These are phyloP conservation scores for Helotiales sp. DNA, from an alignment of 2,329 filamentous ascomycete genomes.

Conservation along the genomic window DNA sequence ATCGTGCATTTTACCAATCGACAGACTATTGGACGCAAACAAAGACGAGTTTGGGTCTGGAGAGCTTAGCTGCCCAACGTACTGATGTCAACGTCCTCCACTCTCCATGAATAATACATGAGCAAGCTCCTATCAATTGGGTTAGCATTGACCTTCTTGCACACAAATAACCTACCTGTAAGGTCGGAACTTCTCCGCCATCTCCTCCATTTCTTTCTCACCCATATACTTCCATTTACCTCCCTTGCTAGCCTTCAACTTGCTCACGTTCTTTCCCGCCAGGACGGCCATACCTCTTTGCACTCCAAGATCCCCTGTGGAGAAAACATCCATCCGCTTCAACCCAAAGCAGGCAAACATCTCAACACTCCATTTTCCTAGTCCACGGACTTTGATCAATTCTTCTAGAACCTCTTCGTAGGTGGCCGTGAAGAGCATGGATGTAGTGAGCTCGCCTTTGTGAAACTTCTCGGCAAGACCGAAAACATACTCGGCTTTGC, in stretches of 20 bases:
- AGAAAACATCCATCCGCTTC: slow-evolving; percentile 93
- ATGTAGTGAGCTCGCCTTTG: slow-evolving; percentile 73
- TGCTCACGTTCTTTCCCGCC: slow-evolving; percentile 79
- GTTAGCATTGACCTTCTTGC: slow-evolving; percentile 24
- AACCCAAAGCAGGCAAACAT: slow-evolving; percentile 98
- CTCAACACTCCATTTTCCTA: slow-evolving; percentile 91
- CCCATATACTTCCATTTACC: slow-evolving; percentile 99
- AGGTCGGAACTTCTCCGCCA: slow-evolving; percentile 79
- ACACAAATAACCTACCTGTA: slow-evolving; percentile 62
- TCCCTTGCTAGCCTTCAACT: slow-evolving; percentile 73
- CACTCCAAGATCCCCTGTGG: slow-evolving; percentile 88
- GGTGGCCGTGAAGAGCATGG: slow-evolving; percentile 75
- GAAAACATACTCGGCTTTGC: slow-evolving; percentile 93
- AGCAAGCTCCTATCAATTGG: slow-evolving; percentile 70
- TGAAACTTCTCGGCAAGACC: slow-evolving; percentile 84
- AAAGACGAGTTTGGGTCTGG: no score
- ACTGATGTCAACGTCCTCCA: slow-evolving; percentile 77
- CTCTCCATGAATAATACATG: slow-evolving; percentile 99
- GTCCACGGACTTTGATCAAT: slow-evolving; percentile 82
- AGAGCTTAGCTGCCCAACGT: slow-evolving; percentile 51
- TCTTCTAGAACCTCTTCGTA: slow-evolving; percentile 87
- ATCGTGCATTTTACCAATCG: background rate
- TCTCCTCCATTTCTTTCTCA: slow-evolving; percentile 87
- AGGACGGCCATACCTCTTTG: slow-evolving; percentile 93
- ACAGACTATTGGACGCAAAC: background rate